Conservation (phyloP, 2,329 filamentous ascomycete genomes). For the Botrytis porri region DNA sequence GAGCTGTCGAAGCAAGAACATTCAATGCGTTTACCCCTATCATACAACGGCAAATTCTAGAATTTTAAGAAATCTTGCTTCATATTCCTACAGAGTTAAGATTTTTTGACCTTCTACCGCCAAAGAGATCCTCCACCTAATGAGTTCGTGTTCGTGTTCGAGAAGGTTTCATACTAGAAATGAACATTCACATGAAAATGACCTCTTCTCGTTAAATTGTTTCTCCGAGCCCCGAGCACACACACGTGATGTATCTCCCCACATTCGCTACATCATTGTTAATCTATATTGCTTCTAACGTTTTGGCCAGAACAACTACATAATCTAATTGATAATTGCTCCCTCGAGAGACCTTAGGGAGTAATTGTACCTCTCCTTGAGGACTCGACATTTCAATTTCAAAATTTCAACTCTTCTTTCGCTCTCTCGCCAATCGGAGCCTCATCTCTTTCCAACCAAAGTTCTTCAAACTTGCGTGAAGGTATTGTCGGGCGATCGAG, state of each 20-base stretch:
- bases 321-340: neutral
- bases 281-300: neutral
- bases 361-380: neutral
- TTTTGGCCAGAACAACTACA: neutral
- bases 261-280: conserved; percentile 13
- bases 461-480: neutral
- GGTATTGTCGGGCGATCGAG: neutral
- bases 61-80: neutral
- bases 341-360: neutral
- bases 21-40: neutral
- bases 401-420: neutral
- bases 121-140: neutral
- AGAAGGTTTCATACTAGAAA: neutral
- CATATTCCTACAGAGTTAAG: too few relatives aligned
- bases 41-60: neutral
- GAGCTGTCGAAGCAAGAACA: neutral
- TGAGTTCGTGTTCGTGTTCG: neutral
- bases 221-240: neutral
- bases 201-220: neutral
- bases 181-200: conserved; percentile 3
- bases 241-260: neutral
- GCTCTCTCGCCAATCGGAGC: neutral
- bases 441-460: neutral
- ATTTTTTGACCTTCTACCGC: too few relatives aligned
- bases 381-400: neutral